These are phyloP conservation scores for Conidiobolus incongruus DNA, from an alignment of 371 early-diverging fungal genomes.

Conservation along the genomic window DNA sequence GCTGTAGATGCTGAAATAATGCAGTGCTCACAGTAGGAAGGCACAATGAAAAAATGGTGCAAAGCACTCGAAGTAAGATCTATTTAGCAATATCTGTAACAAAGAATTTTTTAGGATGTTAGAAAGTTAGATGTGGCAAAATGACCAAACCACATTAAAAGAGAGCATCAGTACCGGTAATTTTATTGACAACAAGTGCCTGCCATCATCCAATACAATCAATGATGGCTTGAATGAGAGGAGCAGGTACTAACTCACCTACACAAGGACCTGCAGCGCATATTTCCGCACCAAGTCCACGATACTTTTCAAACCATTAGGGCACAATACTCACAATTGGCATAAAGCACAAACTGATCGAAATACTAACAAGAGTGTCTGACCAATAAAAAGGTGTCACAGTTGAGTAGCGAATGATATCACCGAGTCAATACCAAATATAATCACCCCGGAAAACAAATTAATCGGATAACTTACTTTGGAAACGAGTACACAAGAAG, in stretches of 20 bases:
- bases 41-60: constrained; percentile 17
- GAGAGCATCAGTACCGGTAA: constrained; percentile 17
- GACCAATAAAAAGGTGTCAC: constrained; percentile 42
- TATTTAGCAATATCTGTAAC: no score
- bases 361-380: constrained; percentile 41
- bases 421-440: constrained; percentile 19
- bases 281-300: constrained; percentile 50
- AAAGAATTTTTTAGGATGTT: no score
- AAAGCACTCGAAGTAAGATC: constrained; percentile 13
- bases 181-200: constrained; percentile 34
- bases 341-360: constrained; percentile 30
- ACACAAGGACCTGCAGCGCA: constrained; percentile 52
- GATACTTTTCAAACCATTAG: constrained; percentile 45
- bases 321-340: constrained; percentile 17
- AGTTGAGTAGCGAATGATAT: neutral
- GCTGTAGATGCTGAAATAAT: constrained; percentile 16
- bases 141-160: constrained; percentile 3
- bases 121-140: neutral
- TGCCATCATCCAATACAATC: constrained; percentile 24
- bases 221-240: constrained; percentile 28
- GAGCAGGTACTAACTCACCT: constrained; percentile 31
- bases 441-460: constrained; percentile 10
- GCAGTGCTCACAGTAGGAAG: constrained; percentile 10
- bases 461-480: constrained; percentile 15
- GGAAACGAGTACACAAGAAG: constrained; percentile 13